Base-by-base conservation (phyloP, 2,329 filamentous ascomycete species). In the Epichloe festucae region DNA sequence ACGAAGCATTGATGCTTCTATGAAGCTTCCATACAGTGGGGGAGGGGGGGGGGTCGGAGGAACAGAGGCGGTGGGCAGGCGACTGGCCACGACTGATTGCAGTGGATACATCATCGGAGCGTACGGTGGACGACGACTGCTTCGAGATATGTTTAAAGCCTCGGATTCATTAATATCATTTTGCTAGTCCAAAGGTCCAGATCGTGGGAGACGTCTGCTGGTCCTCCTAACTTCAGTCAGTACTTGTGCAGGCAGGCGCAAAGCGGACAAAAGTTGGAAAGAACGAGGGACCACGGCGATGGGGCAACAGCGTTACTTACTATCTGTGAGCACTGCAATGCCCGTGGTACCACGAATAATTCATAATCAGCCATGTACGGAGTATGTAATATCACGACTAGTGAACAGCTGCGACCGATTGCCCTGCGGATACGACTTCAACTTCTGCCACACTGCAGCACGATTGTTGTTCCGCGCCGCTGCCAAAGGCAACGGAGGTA, bases 1-100 rank as follows among this genome's bases (percentile, higher is more conserved):
- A 40, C 46, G 48, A 45, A 40, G 48, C 27, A 31, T 31, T 31
- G 52, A 53, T 48, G 50, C 54, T 56, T 56, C 54, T 21, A 56
- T 17, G 46, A 54, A 46, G 50, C 54, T 56, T 56, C 54, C 34
- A 56, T 50, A 45, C 35, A 34, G 51, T 51, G 51, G 53, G 45
- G 17, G 17, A 17, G 17, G 17, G 1, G 17, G 17, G 53, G 53
- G 40, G 47, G 8, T 23, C 35, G 46, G 34, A 23, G 19, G 19
- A 46, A 34, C 23, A 23, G 41, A 43, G 41, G 15, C 52, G 12
- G 39, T 38, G 34, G 52, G 15, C n/a, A 21, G 27, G 43, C 31
- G 5, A 39, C 17, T 46, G 21, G 49, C 35, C 35, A 17, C 31
- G 44, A 35, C 46, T 48, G 34, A 48, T 40, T 48, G 46, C 46